Conservation (phyloP, 2,329 filamentous ascomycete genomes). For the Sporothrix dimorphospora region DNA sequence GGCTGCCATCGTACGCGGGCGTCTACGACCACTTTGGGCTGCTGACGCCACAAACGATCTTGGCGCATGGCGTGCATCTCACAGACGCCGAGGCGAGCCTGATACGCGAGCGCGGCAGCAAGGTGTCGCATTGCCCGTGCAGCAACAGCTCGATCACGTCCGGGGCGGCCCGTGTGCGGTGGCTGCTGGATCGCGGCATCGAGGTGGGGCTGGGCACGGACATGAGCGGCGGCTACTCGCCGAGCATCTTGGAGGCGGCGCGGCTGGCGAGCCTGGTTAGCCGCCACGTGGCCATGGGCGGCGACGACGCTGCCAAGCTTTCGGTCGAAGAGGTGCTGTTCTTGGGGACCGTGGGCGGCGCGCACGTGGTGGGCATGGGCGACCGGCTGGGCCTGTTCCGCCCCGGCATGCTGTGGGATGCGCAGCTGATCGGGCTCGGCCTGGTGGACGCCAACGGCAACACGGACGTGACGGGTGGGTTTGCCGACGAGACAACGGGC, state of each 20-base stretch:
- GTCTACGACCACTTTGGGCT: slow-evolving; percentile 78
- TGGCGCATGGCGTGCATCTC: slow-evolving; percentile 85
- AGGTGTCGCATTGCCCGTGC: slow-evolving; percentile 83
- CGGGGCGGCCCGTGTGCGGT: slow-evolving; percentile 75
- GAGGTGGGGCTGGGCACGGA: slow-evolving; percentile 88
- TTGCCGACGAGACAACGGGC: slow-evolving; percentile 23
- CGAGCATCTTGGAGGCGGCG: slow-evolving; percentile 80
- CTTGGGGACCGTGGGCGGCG: slow-evolving; percentile 86
- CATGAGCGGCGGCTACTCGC: slow-evolving; percentile 83
- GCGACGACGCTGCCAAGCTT: slow-evolving; percentile 63
- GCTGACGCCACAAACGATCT: slow-evolving; percentile 71
- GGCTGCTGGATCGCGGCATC: slow-evolving; percentile 73
- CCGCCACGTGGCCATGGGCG: slow-evolving; percentile 66
- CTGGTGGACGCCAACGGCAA: slow-evolving; percentile 49
- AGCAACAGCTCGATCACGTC: slow-evolving; percentile 83
- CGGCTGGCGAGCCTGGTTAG: slow-evolving; percentile 80
- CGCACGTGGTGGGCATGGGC: slow-evolving; percentile 74
- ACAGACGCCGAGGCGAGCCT: slow-evolving; percentile 66
- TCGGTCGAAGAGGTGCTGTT: slow-evolving; percentile 86
- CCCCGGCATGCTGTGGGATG: slow-evolving; percentile 87
- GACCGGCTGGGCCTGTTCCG: slow-evolving; percentile 78
- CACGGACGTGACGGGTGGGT: slow-evolving; percentile 35
- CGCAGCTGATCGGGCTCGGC: slow-evolving; percentile 74
- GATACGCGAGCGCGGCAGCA: slow-evolving; percentile 63
- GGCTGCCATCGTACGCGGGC: slow-evolving; percentile 62